These are phyloP conservation scores for Pestalotiopsis sp. DNA, from an alignment of 2,329 filamentous ascomycete genomes.

Conservation along the genomic window DNA sequence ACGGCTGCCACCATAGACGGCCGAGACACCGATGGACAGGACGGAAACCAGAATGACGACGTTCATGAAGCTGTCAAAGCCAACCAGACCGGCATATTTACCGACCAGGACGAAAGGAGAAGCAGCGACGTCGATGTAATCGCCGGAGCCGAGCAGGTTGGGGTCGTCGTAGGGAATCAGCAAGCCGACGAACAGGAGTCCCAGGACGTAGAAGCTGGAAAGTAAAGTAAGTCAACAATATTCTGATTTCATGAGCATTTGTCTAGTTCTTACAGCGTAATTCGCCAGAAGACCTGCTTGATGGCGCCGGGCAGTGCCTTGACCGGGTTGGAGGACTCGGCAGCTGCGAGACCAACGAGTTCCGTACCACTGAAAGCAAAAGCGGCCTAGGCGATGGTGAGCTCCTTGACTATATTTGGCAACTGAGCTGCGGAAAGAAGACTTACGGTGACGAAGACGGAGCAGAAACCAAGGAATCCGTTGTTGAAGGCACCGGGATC, in stretches of 20 bases:
- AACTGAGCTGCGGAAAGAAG: not conserved
- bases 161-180: constrained; percentile 48
- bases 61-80: constrained; percentile 61
- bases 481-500: constrained; percentile 64
- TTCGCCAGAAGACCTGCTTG: constrained; percentile 73
- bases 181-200: constrained; percentile 54
- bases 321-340: constrained; percentile 70
- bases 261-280: constrained; percentile 41
- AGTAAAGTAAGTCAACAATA: constrained; percentile 10
- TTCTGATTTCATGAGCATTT: not conserved
- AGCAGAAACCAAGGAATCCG: constrained; percentile 74
- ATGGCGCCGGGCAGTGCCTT: constrained; percentile 79
- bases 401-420: not conserved
- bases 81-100: constrained; percentile 52
- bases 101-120: constrained; percentile 63
- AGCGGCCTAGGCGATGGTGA: constrained; percentile 47
- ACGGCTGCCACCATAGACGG: constrained; percentile 61
- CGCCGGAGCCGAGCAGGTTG: constrained; percentile 48
- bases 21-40: constrained; percentile 60
- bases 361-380: constrained; percentile 76
- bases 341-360: constrained; percentile 73
- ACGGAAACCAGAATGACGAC: constrained; percentile 61
- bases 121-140: constrained; percentile 46
- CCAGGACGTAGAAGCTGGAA: constrained; percentile 52
- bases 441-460: constrained; percentile 62